Conservation (phyloP, 2,329 filamentous ascomycete species). For the Scleromitrula shiraiana region DNA sequence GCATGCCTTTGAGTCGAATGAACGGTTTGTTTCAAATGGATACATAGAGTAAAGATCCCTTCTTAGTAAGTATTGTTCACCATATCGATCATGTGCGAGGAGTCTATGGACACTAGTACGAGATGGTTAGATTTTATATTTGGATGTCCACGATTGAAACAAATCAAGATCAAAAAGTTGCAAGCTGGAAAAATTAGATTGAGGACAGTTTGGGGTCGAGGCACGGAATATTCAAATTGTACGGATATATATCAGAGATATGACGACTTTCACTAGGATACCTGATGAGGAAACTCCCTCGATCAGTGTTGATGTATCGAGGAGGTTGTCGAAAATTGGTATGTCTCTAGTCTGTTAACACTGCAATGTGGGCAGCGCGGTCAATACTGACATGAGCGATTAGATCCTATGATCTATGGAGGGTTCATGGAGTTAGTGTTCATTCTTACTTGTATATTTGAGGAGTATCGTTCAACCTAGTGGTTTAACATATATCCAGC, state of each 20-base stretch:
- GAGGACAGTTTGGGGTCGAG: no score
- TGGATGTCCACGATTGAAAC: no score
- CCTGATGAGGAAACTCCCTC: constrained; percentile 50
- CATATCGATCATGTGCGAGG: neutral
- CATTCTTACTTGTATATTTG: neutral
- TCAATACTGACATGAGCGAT: constrained; percentile 3
- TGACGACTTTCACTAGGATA: constrained; percentile 69
- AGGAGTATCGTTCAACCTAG: no score
- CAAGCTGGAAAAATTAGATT: no score
- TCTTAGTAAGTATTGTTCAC: no score
- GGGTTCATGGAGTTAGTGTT: constrained; percentile 69
- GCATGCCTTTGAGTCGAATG: neutral
- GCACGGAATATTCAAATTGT: neutral
- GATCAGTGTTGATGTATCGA: constrained; percentile 56
- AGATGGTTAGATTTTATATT: constrained; percentile 3
- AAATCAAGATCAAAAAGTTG: no score
- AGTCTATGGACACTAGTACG: no score
- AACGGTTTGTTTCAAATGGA: neutral
- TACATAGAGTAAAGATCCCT: no score
- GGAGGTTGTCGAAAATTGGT: constrained; percentile 60
- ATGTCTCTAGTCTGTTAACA: neutral
- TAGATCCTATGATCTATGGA: constrained; percentile 70
- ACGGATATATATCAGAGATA: constrained; percentile 28
- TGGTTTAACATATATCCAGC: no score
- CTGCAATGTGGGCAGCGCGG: no score